Conservation (phyloP, 164 flowering plant genomes). For the Buxus sempervirens region DNA sequence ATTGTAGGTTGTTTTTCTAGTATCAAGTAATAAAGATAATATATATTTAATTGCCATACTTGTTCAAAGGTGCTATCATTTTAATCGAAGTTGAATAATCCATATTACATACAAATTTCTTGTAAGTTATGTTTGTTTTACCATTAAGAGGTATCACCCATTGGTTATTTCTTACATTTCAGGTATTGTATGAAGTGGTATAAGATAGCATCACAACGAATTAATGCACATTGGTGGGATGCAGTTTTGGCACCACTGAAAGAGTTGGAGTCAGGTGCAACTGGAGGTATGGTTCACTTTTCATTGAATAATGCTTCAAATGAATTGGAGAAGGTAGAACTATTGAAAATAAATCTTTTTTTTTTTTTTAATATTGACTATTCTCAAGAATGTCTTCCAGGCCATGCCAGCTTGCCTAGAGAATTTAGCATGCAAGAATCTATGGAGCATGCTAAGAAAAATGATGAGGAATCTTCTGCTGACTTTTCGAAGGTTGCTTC, state of each 20-base stretch:
- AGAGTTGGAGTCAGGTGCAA: constrained; percentile 63
- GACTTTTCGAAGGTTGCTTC: constrained; percentile 23
- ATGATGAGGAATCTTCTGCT: constrained; percentile 21
- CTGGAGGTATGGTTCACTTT: constrained; percentile 36
- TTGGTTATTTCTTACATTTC: constrained; percentile 16
- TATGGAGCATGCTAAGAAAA: constrained; percentile 9
- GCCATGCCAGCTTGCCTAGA: constrained; percentile 4
- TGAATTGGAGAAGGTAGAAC: constrained; percentile 19
- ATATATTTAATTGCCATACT: too few relatives aligned
- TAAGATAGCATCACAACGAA: constrained; percentile 62
- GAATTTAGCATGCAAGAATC: constrained; percentile 9
- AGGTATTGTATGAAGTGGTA: constrained; percentile 96
- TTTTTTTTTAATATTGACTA: neutral
- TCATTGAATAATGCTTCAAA: constrained; percentile 18
- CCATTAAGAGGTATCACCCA: neutral
- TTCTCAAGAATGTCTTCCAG: constrained; percentile 11
- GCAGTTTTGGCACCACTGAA: constrained; percentile 71
- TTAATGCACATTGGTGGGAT: constrained; percentile 82
- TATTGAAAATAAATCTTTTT: constrained; percentile 5
- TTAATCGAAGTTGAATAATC: neutral
- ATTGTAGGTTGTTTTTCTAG: neutral
- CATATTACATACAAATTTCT: neutral
- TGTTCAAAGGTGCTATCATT: too few relatives aligned
- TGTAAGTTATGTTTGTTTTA: neutral
- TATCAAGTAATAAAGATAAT: too few relatives aligned